phyloP scores from a whole-genome alignment of 257 asterid genomes.

The Perilla frutescens region DNA sequence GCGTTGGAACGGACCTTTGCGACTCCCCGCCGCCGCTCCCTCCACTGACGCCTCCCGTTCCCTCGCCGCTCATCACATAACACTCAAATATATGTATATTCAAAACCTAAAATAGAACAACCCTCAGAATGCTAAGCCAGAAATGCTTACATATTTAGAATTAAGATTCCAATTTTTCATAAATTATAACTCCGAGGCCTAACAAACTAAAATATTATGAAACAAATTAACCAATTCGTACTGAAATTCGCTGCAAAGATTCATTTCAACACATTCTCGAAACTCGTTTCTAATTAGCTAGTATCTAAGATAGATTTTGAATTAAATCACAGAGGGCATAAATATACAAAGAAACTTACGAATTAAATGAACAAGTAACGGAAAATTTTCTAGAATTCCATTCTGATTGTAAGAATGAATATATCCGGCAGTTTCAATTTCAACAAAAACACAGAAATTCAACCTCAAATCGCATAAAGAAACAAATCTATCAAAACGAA shows the following conservation, averaged over 20 bases:
- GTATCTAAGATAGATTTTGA: background rate
- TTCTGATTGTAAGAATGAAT: background rate
- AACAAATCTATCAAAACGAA: slow-evolving; percentile 2
- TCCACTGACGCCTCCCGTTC: slow-evolving; percentile 36
- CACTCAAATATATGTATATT: slow-evolving; percentile 5
- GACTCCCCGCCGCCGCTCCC: slow-evolving; percentile 41
- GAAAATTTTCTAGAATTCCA: background rate
- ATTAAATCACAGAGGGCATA: background rate
- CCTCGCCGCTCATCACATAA: slow-evolving; percentile 44
- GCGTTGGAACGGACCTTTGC: slow-evolving; percentile 77
- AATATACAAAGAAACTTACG: background rate
- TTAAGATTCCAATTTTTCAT: background rate
- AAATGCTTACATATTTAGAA: background rate
- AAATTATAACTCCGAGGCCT: background rate
- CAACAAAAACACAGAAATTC: background rate
- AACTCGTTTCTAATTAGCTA: background rate
- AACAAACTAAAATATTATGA: background rate
- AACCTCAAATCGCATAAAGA: background rate
- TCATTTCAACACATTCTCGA: background rate
- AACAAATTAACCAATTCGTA: background rate
- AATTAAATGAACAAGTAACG: background rate
- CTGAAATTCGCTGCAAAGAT: background rate
- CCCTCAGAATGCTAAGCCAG: background rate
- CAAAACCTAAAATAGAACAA: slow-evolving; percentile 19
- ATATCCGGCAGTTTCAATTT: background rate